phyloP scores from a whole-genome alignment of 352 stramenopile genomes.

The Pythium plurisporium region DNA sequence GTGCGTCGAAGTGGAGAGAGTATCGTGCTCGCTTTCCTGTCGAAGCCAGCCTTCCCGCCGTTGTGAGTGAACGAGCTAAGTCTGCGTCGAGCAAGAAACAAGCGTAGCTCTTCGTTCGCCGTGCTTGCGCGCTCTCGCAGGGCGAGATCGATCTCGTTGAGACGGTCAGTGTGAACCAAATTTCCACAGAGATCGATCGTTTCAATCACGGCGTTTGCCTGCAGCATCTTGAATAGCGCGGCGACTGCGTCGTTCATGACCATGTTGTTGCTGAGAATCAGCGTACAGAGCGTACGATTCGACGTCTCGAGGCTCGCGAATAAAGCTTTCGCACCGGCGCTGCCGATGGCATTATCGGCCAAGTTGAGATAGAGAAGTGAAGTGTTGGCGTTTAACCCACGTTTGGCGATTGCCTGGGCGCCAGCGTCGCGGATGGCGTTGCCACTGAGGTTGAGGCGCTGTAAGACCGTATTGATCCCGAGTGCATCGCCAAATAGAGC shows the following conservation, averaged over 20 bases:
- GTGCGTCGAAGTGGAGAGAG: conserved; percentile 6
- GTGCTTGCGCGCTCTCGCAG: conserved; percentile 27
- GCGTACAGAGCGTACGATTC: conserved; percentile 38
- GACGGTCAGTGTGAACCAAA: conserved; percentile 41
- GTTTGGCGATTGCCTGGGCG: conserved; percentile 32
- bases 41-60: neutral
- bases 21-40: neutral
- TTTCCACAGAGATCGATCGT: conserved; percentile 52
- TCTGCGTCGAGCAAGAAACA: conserved; percentile 44
- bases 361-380: conserved; percentile 52
- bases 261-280: conserved; percentile 63
- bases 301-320: conserved; percentile 31
- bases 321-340: conserved; percentile 38
- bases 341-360: conserved; percentile 55
- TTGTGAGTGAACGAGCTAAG: conserved; percentile 13
- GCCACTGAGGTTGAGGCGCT: conserved; percentile 51
- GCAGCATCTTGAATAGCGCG: conserved; percentile 26
- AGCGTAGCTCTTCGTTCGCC: conserved; percentile 33
- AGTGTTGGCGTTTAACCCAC: conserved; percentile 37
- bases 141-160: conserved; percentile 24
- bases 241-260: conserved; percentile 49
- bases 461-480: conserved; percentile 52
- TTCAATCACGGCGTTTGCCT: conserved; percentile 37
- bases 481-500: conserved; percentile 39
- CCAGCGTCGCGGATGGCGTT: conserved; percentile 46